Conservation (phyloP, 805 yeast species). For the Pichia kluyveri region DNA sequence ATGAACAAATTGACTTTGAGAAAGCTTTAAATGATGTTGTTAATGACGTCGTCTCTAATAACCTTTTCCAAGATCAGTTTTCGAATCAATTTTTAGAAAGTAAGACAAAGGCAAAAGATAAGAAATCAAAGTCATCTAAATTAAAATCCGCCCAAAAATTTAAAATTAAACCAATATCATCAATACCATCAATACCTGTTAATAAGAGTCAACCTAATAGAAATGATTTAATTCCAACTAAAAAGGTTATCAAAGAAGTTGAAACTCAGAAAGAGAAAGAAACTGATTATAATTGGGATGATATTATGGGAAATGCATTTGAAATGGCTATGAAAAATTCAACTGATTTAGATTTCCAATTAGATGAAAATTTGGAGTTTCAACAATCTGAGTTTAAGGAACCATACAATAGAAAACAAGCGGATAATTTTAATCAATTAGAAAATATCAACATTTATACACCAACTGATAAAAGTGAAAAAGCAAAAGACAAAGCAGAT, state of each 20-base stretch:
- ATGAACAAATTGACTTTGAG: slow-evolving; percentile 32
- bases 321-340: slow-evolving; percentile 68
- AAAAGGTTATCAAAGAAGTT: too few species aligned
- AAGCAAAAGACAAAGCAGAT: too few species aligned
- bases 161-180: too few species aligned
- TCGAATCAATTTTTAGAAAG: background rate
- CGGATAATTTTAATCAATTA: too few species aligned
- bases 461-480: too few species aligned
- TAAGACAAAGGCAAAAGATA: background rate
- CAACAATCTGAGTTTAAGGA: background rate
- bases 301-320: slow-evolving; percentile 69
- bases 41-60: slow-evolving; percentile 39
- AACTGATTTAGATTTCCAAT: slow-evolving; percentile 25
- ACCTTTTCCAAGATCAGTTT: background rate
- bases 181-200: too few species aligned
- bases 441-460: too few species aligned
- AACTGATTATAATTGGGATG: slow-evolving; percentile 37
- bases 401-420: background rate
- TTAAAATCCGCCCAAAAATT: too few species aligned
- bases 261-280: slow-evolving; percentile 14
- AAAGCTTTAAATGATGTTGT: slow-evolving; percentile 50
- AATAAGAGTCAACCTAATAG: too few species aligned
- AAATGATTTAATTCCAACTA: too few species aligned
- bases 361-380: background rate
- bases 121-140: background rate